Conservation (phyloP, 306 rosid genomes). For the Luffa acutangula region DNA sequence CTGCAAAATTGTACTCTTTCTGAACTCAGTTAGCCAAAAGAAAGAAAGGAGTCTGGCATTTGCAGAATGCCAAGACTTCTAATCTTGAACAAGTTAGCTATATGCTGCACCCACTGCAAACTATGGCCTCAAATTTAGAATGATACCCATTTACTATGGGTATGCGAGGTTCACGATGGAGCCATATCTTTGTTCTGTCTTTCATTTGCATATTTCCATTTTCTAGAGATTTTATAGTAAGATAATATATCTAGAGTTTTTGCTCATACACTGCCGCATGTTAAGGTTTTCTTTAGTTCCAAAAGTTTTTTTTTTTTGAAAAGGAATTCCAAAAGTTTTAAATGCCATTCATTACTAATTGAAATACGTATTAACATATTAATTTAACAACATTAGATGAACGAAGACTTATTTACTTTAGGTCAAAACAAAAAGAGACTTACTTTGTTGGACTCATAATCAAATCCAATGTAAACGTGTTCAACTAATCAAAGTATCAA, state of each 20-base stretch:
- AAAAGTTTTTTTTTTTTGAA: too few species aligned
- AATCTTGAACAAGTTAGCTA: neutral
- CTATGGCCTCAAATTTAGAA: neutral
- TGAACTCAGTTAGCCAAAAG: neutral
- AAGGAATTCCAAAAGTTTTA: too few species aligned
- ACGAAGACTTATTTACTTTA: too few species aligned
- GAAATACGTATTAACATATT: too few species aligned
- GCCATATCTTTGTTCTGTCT: neutral
- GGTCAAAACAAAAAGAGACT: too few species aligned
- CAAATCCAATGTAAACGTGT: neutral
- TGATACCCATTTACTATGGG: neutral
- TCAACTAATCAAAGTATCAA: neutral
- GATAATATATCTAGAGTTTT: neutral
- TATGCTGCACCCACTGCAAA: neutral
- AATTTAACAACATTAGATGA: too few species aligned
- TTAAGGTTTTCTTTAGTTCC: neutral
- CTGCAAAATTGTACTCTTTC: neutral
- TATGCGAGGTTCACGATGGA: neutral
- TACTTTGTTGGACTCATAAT: too few species aligned
- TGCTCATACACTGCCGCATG: neutral
- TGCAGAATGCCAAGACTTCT: neutral
- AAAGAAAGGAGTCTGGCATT: neutral
- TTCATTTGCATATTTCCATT: neutral
- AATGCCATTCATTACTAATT: neutral
- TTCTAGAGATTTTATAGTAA: neutral